phyloP scores from a whole-genome alignment of 2,329 filamentous ascomycete genomes.

The Claviceps capensis region DNA sequence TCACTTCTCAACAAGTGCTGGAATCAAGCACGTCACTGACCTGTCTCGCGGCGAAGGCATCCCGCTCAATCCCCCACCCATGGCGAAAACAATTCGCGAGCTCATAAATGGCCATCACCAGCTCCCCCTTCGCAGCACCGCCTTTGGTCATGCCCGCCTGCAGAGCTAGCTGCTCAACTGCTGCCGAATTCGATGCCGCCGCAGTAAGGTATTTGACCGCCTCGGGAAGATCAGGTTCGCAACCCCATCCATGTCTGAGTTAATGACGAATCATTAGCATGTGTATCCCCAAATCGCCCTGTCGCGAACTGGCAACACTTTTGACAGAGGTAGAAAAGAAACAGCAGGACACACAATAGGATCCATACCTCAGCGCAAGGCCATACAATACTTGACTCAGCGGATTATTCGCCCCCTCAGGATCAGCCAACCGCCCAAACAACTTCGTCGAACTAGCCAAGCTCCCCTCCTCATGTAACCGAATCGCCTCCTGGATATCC shows the following conservation, averaged over 20 bases:
- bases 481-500: constrained; percentile 90
- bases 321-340: constrained; percentile 7
- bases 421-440: constrained; percentile 74
- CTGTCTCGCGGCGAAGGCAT: constrained; percentile 70
- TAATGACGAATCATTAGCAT: background rate
- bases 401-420: constrained; percentile 75
- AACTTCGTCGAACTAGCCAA: constrained; percentile 68
- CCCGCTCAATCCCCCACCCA: constrained; percentile 82
- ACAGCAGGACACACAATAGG: constrained; percentile 7
- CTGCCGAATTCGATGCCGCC: constrained; percentile 80
- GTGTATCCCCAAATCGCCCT: background rate
- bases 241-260: constrained; percentile 83
- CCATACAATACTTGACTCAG: constrained; percentile 93
- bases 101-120: constrained; percentile 93
- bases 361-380: constrained; percentile 63
- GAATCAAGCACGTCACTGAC: constrained; percentile 28
- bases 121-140: constrained; percentile 86
- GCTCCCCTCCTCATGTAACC: constrained; percentile 75
- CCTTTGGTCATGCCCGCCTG: constrained; percentile 83
- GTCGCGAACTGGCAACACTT: background rate
- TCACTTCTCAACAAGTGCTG: background rate
- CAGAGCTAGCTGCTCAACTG: constrained; percentile 74
- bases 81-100: constrained; percentile 85
- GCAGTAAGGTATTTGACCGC: constrained; percentile 77
- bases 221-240: constrained; percentile 52